Conservation (phyloP, 371 early-diverging fungal genomes). For the Rhizopus delemar region DNA sequence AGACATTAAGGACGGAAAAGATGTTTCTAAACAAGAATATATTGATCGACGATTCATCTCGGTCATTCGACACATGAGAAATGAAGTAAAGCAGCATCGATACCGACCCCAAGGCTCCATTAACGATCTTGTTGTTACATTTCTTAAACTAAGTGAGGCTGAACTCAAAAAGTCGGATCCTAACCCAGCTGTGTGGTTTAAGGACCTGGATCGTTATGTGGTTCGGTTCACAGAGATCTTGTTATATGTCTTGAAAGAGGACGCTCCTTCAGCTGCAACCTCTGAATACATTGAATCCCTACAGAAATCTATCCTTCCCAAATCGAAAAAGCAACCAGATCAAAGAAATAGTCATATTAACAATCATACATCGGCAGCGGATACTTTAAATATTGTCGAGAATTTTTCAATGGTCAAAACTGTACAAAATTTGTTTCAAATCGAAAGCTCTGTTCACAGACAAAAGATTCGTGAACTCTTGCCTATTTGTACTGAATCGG, state of each 20-base stretch:
- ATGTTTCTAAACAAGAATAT: constrained; percentile 33
- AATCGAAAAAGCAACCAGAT: constrained; percentile 25
- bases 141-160: constrained; percentile 34
- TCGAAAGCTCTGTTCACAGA: constrained; percentile 38
- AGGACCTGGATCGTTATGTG: constrained; percentile 37
- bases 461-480: constrained; percentile 44
- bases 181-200: constrained; percentile 39
- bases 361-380: constrained; percentile 13
- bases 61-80: constrained; percentile 25
- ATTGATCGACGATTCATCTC: constrained; percentile 32
- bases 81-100: constrained; percentile 35
- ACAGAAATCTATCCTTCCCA: constrained; percentile 29
- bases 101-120: constrained; percentile 37
- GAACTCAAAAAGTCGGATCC: constrained; percentile 40
- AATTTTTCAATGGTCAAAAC: constrained; percentile 45
- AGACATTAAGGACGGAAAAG: constrained; percentile 38
- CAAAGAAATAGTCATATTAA: constrained; percentile 16
- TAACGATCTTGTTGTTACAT: constrained; percentile 40
- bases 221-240: constrained; percentile 35
- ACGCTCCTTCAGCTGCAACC: constrained; percentile 36
- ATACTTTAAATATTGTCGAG: constrained; percentile 40
- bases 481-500: constrained; percentile 48
- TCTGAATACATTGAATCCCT: constrained; percentile 34
- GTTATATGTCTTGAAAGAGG: constrained; percentile 35
- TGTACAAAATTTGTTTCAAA: constrained; percentile 49